Conservation (phyloP, 768 basidiomycete species). For the Lactarius sp. region DNA sequence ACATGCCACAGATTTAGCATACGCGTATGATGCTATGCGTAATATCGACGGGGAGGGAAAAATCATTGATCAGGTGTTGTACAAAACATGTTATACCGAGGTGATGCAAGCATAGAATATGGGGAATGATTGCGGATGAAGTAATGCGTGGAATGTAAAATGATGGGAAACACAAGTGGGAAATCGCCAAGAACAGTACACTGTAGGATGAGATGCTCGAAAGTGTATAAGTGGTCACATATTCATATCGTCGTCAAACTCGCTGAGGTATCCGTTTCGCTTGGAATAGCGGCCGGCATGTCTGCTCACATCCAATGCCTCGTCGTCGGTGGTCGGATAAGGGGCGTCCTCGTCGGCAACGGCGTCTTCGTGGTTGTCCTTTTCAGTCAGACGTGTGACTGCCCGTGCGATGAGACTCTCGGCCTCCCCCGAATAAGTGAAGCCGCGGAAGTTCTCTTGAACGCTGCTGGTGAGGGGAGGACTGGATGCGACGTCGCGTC, state of each 20-base stretch:
- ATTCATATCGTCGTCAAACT: slow-evolving; percentile 34
- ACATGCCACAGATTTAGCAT: slow-evolving; percentile 6
- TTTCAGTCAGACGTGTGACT: slow-evolving; percentile 38
- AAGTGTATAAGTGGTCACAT: slow-evolving; percentile 28
- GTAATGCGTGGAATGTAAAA: slow-evolving; percentile 16
- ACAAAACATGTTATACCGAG: slow-evolving; percentile 16
- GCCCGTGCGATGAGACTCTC: slow-evolving; percentile 50
- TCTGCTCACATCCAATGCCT: slow-evolving; percentile 59
- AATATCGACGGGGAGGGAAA: neutral
- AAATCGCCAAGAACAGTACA: neutral
- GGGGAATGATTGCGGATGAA: slow-evolving; percentile 10
- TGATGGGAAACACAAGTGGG: slow-evolving; percentile 13
- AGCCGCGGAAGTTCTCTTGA: slow-evolving; percentile 95
- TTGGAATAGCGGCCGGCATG: slow-evolving; percentile 69
- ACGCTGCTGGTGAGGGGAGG: slow-evolving; percentile 81
- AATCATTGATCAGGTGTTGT: slow-evolving; percentile 17
- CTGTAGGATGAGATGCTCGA: slow-evolving; percentile 8
- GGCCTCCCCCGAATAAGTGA: slow-evolving; percentile 73
- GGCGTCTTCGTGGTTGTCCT: slow-evolving; percentile 28
- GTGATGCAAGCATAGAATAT: slow-evolving; percentile 22
- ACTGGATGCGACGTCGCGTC: slow-evolving; percentile 39
- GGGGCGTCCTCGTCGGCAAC: slow-evolving; percentile 37
- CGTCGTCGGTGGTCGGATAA: slow-evolving; percentile 63
- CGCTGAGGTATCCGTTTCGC: slow-evolving; percentile 40
- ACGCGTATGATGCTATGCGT: slow-evolving; percentile 8